Percentiles rank a stretch among this genome's conserved stretches.
phyloP scores from a whole-genome alignment of 768 basidiomycete species.

The Pisolithus microcarpus region DNA sequence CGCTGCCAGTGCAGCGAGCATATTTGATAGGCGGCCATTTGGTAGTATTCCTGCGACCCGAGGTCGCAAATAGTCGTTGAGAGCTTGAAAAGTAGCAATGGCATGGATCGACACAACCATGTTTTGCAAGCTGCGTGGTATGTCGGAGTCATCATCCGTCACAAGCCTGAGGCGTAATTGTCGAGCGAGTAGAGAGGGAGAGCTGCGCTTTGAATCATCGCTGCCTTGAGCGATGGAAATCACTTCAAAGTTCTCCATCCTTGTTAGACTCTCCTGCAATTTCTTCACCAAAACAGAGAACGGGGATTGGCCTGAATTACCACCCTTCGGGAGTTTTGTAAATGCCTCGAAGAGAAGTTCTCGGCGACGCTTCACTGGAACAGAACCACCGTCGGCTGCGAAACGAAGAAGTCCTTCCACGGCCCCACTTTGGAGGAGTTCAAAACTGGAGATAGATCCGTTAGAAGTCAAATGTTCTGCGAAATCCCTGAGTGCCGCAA shows the following conservation, averaged over 20 bases:
- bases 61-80: slow-evolving; percentile 93
- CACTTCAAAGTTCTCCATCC: slow-evolving; percentile 95
- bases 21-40: slow-evolving; percentile 65
- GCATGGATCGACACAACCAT: slow-evolving; percentile 97
- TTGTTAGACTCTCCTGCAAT: slow-evolving; percentile 88
- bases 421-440: slow-evolving; percentile 88
- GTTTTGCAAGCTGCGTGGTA: slow-evolving; percentile 80
- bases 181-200: slow-evolving; percentile 85
- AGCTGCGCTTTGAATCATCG: slow-evolving; percentile 87
- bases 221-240: slow-evolving; percentile 76
- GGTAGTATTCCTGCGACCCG: slow-evolving; percentile 69
- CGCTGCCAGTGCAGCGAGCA: slow-evolving; percentile 85
- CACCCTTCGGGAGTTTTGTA: slow-evolving; percentile 42
- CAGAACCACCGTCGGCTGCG: slow-evolving; percentile 67
- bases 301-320: slow-evolving; percentile 44
- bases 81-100: slow-evolving; percentile 94
- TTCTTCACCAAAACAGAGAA: slow-evolving; percentile 87
- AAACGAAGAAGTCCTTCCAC: slow-evolving; percentile 82
- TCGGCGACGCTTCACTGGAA: slow-evolving; percentile 57
- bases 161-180: slow-evolving; percentile 84
- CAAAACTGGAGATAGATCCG: slow-evolving; percentile 88
- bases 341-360: slow-evolving; percentile 79
- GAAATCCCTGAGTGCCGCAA: slow-evolving; percentile 61
- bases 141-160: slow-evolving; percentile 84
- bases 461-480: slow-evolving; percentile 73